Conservation (phyloP, 2,329 filamentous ascomycete species). For the Samsoniella hepiali region DNA sequence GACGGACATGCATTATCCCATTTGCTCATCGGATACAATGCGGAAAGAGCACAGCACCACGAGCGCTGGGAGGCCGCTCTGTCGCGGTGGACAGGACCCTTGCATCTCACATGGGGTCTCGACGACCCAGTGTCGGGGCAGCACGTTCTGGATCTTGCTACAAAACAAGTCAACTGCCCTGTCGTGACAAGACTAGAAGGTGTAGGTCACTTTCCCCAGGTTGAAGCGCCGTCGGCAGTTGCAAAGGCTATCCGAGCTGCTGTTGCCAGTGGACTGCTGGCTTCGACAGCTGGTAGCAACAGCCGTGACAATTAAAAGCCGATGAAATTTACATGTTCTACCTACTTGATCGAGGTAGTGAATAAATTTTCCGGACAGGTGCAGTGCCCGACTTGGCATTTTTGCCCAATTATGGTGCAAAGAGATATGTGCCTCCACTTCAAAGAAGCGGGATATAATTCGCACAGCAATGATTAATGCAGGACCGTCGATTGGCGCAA, state of each 20-base stretch:
- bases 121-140: background rate
- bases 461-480: no score
- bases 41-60: background rate
- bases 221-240: background rate
- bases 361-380: no score
- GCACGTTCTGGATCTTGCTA: background rate
- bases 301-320: no score
- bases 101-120: background rate
- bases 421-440: no score
- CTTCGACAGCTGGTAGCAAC: background rate
- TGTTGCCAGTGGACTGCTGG: background rate
- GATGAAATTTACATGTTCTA: no score
- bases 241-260: background rate
- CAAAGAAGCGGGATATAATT: no score
- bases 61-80: background rate
- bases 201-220: background rate
- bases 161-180: no score
- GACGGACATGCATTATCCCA: background rate
- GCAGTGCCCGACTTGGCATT: no score
- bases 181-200: background rate
- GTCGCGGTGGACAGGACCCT: background rate
- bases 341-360: no score
- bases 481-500: background rate
- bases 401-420: no score
- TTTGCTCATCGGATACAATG: background rate